Conservation (phyloP, 2,329 filamentous ascomycete genomes). For the Didymella arachidicola region DNA sequence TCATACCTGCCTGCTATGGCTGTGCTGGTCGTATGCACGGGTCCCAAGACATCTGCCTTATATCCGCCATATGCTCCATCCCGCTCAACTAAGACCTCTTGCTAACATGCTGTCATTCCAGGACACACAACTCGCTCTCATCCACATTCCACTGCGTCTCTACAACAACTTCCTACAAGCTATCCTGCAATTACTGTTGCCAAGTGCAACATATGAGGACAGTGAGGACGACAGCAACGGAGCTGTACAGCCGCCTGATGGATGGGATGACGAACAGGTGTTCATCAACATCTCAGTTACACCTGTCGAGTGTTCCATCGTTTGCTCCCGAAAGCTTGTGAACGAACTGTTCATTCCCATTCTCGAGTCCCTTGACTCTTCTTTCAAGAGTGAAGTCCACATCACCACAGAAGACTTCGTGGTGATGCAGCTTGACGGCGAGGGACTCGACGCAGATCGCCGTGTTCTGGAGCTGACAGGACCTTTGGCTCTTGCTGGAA, state of each 20-base stretch:
- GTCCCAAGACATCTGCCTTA: conserved; percentile 38
- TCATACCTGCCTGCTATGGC: conserved; percentile 38
- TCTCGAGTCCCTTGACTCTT: conserved; percentile 67
- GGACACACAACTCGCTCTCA: conserved; percentile 86
- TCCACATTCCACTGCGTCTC: conserved; percentile 85
- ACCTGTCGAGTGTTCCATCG: conserved; percentile 89
- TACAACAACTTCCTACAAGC: conserved; percentile 82
- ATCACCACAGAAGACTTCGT: conserved; percentile 86
- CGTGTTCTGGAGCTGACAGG: conserved; percentile 91
- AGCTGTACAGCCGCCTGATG: conserved; percentile 46
- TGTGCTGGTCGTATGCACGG: conserved; percentile 39
- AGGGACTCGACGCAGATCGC: conserved; percentile 88
- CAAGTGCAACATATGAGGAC: conserved; percentile 56
- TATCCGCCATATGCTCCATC: conserved; percentile 20
- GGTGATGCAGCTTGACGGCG: conserved; percentile 87
- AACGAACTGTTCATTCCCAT: conserved; percentile 77
- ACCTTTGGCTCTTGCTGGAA: conserved; percentile 87
- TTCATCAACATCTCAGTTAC: conserved; percentile 96
- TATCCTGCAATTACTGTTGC: conserved; percentile 84
- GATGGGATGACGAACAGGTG: conserved; percentile 67
- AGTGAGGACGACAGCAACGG: conserved; percentile 37
- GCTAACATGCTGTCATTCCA: conserved; percentile 58
- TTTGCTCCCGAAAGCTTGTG: conserved; percentile 81
- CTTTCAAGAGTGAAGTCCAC: conserved; percentile 60
- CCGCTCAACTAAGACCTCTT: conserved; percentile 11